phyloP scores from a whole-genome alignment of 1,284 basidiomycete species.

The Pseudozyma sp. region DNA sequence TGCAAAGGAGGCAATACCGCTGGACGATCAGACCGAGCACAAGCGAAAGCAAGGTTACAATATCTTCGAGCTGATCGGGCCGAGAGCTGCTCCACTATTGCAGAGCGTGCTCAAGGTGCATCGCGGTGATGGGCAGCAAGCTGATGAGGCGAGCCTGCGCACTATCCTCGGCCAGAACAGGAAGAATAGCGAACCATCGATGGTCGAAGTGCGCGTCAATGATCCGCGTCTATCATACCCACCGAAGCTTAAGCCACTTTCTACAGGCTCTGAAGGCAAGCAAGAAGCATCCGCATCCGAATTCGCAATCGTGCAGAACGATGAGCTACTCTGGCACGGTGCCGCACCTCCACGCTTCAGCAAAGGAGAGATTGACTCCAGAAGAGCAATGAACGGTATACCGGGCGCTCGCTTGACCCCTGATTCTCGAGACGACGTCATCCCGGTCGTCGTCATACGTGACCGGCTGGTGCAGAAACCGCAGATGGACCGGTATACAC shows the following conservation, averaged over 20 bases:
- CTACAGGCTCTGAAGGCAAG: background rate
- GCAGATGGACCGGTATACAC: slow-evolving; percentile 45
- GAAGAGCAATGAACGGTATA: slow-evolving; percentile 44
- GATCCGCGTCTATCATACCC: slow-evolving; percentile 64
- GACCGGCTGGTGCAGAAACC: slow-evolving; percentile 23
- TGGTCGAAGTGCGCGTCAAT: slow-evolving; percentile 44
- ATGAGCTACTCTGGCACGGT: slow-evolving; percentile 37
- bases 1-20: background rate
- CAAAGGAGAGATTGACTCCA: slow-evolving; percentile 62
- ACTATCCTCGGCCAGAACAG: slow-evolving; percentile 10
- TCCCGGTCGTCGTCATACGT: slow-evolving; percentile 54
- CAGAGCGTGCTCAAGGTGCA: slow-evolving; percentile 49
- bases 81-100: slow-evolving; percentile 44
- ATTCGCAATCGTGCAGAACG: background rate
- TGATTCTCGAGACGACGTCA: slow-evolving; percentile 52
- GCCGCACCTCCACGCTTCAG: slow-evolving; percentile 43
- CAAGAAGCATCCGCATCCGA: background rate
- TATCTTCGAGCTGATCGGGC: slow-evolving; percentile 61
- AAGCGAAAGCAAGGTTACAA: slow-evolving; percentile 56
- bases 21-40: slow-evolving; percentile 20
- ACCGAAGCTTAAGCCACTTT: slow-evolving; percentile 32
- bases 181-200: background rate
- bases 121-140: background rate
- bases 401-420: slow-evolving; percentile 48
- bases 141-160: background rate